Conservation (phyloP, 176 grass and related monocot species). For the Aegilops sharonensis region DNA sequence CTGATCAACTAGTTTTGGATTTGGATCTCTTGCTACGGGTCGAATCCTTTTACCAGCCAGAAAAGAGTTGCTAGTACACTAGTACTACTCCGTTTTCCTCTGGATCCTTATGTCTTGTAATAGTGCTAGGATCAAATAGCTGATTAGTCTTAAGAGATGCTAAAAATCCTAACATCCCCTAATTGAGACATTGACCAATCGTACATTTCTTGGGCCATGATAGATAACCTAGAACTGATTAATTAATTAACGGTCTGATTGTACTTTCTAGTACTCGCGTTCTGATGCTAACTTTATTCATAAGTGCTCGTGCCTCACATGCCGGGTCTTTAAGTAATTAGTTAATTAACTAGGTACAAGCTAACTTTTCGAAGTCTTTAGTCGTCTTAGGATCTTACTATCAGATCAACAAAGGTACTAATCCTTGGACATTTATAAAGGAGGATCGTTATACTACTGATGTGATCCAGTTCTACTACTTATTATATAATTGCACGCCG, state of each 20-base stretch:
- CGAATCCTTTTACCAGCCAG: background rate
- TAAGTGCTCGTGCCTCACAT: constrained; percentile 16
- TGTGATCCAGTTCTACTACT: background rate
- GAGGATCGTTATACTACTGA: constrained; percentile 1
- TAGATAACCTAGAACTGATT: background rate
- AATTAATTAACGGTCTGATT: background rate
- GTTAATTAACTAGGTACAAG: constrained; percentile 28
- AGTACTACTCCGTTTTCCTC: background rate
- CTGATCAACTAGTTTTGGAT: background rate
- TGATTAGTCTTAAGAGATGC: background rate
- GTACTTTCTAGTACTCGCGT: background rate
- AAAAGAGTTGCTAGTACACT: background rate
- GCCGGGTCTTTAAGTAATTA: constrained; percentile 24
- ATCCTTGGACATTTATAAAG: constrained; percentile 11
- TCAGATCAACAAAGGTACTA: constrained; percentile 34
- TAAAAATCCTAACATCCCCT: background rate
- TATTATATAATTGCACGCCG: constrained; percentile 2
- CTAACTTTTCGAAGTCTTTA: constrained; percentile 34
- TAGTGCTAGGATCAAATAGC: background rate
- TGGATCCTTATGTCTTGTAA: background rate
- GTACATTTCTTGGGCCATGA: background rate
- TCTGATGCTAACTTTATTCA: background rate
- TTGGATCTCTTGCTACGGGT: background rate
- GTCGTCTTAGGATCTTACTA: constrained; percentile 39
- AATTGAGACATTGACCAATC: background rate